A percentile compares a stretch with the other conserved stretches of the same genome.
Conservation (phyloP, 441 rosid genomes). For the Pelargonium fulgidum region DNA sequence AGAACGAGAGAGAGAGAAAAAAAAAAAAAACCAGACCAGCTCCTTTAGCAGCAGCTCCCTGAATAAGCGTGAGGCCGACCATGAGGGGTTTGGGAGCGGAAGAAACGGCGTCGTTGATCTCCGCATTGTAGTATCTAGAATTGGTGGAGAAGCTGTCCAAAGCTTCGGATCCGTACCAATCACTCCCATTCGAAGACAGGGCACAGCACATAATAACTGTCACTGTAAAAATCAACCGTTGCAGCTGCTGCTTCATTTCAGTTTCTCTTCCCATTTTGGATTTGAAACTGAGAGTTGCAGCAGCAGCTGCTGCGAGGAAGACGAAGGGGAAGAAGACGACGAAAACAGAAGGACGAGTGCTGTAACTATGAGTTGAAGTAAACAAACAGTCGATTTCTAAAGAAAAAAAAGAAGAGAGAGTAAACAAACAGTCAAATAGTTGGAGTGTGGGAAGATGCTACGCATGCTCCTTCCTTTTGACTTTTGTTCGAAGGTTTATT, state of each 20-base stretch:
- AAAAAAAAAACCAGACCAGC: constrained; percentile 40
- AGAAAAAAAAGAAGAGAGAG: too few relatives aligned
- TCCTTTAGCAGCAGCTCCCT: constrained; percentile 76
- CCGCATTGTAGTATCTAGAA: neutral
- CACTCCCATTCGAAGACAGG: neutral
- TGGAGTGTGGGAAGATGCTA: neutral
- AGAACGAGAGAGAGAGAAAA: neutral
- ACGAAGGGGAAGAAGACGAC: neutral
- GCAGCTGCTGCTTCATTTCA: too few relatives aligned
- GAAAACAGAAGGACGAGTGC: too few relatives aligned
- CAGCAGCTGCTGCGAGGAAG: neutral
- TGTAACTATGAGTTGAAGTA: too few relatives aligned
- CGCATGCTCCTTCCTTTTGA: neutral
- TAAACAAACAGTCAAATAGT: too few relatives aligned
- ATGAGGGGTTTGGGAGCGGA: constrained; percentile 40
- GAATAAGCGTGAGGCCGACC: constrained; percentile 78
- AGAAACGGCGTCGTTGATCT: constrained; percentile 10
- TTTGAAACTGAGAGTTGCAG: too few relatives aligned
- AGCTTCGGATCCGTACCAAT: constrained; percentile 2
- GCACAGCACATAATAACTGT: neutral
- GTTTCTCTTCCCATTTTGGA: too few relatives aligned
- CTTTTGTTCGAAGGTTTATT: neutral
- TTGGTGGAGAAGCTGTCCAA: neutral
- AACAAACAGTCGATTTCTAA: too few relatives aligned
- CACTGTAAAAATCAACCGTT: too few relatives aligned